phyloP scores from a whole-genome alignment of 768 basidiomycete species.

The Rhizopogon sp. region DNA sequence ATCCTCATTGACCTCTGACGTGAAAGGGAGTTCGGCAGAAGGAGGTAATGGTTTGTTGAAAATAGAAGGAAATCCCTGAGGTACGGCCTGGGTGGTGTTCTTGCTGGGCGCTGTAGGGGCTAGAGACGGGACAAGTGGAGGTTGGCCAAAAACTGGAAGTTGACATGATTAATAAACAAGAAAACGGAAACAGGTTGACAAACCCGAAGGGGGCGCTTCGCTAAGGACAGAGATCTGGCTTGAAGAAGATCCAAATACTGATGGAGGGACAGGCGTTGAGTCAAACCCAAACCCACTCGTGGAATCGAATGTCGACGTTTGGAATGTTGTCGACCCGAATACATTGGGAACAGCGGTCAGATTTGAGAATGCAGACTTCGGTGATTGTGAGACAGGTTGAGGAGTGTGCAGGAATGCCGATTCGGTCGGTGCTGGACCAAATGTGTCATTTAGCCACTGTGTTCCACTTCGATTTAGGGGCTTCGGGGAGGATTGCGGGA shows the following conservation, averaged over 20 bases:
- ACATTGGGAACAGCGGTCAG: slow-evolving; percentile 28
- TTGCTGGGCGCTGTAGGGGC: neutral
- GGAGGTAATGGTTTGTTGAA: neutral
- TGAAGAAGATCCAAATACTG: slow-evolving; percentile 6
- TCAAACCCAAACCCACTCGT: slow-evolving; percentile 4
- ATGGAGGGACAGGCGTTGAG: slow-evolving; percentile 1
- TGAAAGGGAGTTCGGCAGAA: neutral
- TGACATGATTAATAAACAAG: neutral
- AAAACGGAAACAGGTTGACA: neutral
- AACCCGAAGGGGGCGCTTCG: neutral
- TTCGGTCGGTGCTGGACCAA: slow-evolving; percentile 22
- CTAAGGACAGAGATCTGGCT: neutral
- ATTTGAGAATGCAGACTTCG: slow-evolving; percentile 30
- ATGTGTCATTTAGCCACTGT: slow-evolving; percentile 29
- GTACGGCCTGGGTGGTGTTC: no score
- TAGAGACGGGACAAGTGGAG: neutral
- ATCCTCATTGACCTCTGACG: neutral
- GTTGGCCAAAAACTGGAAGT: neutral
- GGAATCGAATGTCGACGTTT: slow-evolving; percentile 13
- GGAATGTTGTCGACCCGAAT: slow-evolving; percentile 21
- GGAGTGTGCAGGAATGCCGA: slow-evolving; percentile 15
- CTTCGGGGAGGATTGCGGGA: slow-evolving; percentile 1
- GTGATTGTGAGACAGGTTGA: slow-evolving; percentile 10
- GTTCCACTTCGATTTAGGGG: slow-evolving; percentile 23
- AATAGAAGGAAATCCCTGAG: no score